phyloP scores from a whole-genome alignment of 495 filamentous ascomycete genomes.

The Aspergillus diversus region DNA sequence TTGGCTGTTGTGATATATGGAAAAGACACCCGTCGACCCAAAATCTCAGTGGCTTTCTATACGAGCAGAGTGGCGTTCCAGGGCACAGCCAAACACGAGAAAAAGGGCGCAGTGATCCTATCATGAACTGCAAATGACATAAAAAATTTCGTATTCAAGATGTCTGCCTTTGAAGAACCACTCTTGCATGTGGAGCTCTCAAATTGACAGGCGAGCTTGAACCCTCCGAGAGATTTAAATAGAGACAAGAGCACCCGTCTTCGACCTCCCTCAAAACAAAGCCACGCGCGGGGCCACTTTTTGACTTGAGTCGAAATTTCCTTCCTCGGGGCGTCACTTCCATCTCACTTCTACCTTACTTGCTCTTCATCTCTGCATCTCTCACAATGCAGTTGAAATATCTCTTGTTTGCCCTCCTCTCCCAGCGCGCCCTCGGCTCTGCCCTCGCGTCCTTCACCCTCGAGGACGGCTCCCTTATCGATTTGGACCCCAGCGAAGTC shows the following conservation, averaged over 20 bases:
- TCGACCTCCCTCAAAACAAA: not conserved
- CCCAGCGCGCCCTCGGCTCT: conserved; percentile 3
- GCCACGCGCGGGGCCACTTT: too few relatives aligned
- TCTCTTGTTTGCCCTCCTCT: conserved; percentile 5
- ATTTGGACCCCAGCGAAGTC: conserved; percentile 1
- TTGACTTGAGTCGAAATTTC: too few relatives aligned
- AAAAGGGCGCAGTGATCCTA: not conserved
- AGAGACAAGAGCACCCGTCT: not conserved
- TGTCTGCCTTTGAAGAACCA: not conserved
- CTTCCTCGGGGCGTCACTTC: too few relatives aligned
- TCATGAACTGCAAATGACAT: not conserved
- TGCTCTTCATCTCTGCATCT: not conserved
- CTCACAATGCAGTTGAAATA: conserved; percentile 9
- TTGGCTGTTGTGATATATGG: not conserved
- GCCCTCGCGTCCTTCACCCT: conserved; percentile 10
- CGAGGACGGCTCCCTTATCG: conserved; percentile 7
- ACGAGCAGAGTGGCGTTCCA: not conserved
- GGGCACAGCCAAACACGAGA: not conserved
- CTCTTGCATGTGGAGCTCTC: not conserved
- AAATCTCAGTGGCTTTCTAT: not conserved
- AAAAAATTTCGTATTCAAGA: not conserved
- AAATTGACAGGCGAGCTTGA: not conserved
- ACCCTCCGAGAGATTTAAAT: not conserved
- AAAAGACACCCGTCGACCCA: not conserved
- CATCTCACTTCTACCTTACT: too few relatives aligned